Conservation (phyloP, 495 filamentous ascomycete species). For the Cryomyces minteri region DNA sequence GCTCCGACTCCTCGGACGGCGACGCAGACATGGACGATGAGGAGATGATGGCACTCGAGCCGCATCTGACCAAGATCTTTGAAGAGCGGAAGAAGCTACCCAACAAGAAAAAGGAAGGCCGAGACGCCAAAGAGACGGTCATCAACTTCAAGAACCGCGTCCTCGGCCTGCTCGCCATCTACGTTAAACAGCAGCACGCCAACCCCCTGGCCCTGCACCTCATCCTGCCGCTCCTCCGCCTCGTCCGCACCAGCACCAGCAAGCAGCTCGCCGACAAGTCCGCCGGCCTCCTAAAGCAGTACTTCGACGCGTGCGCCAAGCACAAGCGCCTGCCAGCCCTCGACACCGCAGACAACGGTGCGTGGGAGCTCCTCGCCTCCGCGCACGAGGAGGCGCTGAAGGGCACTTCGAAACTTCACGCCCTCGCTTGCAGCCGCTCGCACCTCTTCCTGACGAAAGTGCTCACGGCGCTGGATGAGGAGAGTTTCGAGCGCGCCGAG, state of each 20-base stretch:
- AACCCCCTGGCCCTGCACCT: conserved; percentile 46
- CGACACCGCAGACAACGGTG: conserved; percentile 5
- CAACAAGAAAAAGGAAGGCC: conserved; percentile 60
- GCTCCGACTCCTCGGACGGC: conserved; percentile 36
- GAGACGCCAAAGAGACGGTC: conserved; percentile 74
- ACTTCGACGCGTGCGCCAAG: conserved; percentile 52
- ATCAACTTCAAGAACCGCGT: conserved; percentile 90
- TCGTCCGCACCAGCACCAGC: conserved; percentile 40
- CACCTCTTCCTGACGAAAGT: conserved; percentile 45
- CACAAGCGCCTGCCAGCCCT: conserved; percentile 25
- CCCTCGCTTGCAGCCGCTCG: conserved; percentile 38
- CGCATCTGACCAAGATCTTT: conserved; percentile 67
- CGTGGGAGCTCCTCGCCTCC: conserved; percentile 37
- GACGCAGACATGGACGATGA: conserved; percentile 70
- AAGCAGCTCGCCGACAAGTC: conserved; percentile 61
- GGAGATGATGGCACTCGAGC: conserved; percentile 84
- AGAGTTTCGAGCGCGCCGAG: conserved; percentile 27
- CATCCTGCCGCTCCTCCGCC: conserved; percentile 43
- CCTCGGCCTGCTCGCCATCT: conserved; percentile 72
- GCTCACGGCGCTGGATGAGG: conserved; percentile 31
- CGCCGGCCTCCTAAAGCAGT: conserved; percentile 43
- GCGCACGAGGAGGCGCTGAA: conserved; percentile 57
- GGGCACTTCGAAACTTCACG: conserved; percentile 38
- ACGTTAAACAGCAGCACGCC: conserved; percentile 57
- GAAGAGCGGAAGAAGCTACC: conserved; percentile 40